A percentile compares a stretch with the other conserved stretches of the same genome.
Conservation (phyloP, 176 grass and related monocot genomes). For the Ampelocalamus luodianensis region DNA sequence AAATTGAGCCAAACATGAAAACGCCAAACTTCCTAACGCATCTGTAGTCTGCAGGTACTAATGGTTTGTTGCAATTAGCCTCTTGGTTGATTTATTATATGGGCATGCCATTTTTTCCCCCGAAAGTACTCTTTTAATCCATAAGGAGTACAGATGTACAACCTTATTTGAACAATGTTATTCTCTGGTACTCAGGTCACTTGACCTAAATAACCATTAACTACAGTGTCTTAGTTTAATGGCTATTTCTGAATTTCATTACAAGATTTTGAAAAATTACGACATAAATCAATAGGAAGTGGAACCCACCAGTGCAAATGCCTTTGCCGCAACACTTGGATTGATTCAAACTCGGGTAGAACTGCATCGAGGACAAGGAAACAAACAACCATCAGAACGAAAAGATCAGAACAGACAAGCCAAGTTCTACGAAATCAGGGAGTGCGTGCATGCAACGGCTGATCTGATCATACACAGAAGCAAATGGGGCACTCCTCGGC, state of each 20-base stretch:
- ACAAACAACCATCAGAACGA: background rate
- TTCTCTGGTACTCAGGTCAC: background rate
- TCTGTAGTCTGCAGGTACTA: background rate
- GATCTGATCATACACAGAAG: conserved; percentile 64
- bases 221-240: background rate
- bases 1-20: background rate
- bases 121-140: background rate
- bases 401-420: background rate
- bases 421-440: background rate
- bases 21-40: background rate
- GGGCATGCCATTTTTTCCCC: background rate
- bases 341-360: conserved; percentile 70
- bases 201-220: background rate
- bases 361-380: conserved; percentile 38
- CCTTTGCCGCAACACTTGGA: conserved; percentile 82
- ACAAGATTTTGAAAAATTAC: background rate
- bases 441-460: background rate
- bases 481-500: conserved; percentile 82
- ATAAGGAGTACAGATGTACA: background rate
- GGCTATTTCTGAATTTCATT: background rate
- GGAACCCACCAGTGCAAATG: conserved; percentile 74
- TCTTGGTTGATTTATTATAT: background rate
- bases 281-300: background rate
- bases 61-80: background rate
- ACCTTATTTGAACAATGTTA: background rate